phyloP scores from a whole-genome alignment of 805 yeast genomes.

The Kregervanrija pseudodelftensis region DNA sequence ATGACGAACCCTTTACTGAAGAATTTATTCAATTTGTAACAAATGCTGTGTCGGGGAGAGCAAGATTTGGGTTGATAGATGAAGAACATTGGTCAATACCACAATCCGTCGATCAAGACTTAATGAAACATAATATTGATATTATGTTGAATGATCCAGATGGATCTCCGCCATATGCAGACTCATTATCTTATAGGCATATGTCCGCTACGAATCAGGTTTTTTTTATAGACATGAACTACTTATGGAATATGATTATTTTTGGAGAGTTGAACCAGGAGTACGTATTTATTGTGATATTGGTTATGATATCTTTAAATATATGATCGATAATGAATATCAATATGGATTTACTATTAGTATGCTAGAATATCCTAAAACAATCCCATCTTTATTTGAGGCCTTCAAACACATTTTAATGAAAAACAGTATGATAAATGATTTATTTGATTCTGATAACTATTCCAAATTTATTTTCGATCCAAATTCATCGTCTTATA shows the following conservation, averaged over 20 bases:
- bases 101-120: slow-evolving; percentile 14
- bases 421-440: slow-evolving; percentile 22
- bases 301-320: slow-evolving; percentile 63
- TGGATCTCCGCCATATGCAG: slow-evolving; percentile 52
- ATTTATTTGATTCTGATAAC: slow-evolving; percentile 34
- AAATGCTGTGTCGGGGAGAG: slow-evolving; percentile 49
- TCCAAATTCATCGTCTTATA: slow-evolving; percentile 53
- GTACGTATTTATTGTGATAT: slow-evolving; percentile 72
- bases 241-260: slow-evolving; percentile 66
- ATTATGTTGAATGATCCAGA: slow-evolving; percentile 19
- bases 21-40: slow-evolving; percentile 45
- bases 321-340: slow-evolving; percentile 62
- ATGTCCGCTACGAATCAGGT: slow-evolving; percentile 86
- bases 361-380: slow-evolving; percentile 60
- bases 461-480: slow-evolving; percentile 57
- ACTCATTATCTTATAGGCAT: slow-evolving; percentile 61
- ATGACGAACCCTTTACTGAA: slow-evolving; percentile 56
- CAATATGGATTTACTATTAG: slow-evolving; percentile 71
- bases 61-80: slow-evolving; percentile 57
- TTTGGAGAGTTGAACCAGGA: slow-evolving; percentile 92
- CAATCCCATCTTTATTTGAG: slow-evolving; percentile 49
- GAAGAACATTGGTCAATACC: slow-evolving; percentile 68
- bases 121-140: slow-evolving; percentile 16
- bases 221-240: slow-evolving; percentile 70
- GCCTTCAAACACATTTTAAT: slow-evolving; percentile 29